Conservation (phyloP, 2,329 filamentous ascomycete genomes). For the Aspergillus pseudonomiae region DNA sequence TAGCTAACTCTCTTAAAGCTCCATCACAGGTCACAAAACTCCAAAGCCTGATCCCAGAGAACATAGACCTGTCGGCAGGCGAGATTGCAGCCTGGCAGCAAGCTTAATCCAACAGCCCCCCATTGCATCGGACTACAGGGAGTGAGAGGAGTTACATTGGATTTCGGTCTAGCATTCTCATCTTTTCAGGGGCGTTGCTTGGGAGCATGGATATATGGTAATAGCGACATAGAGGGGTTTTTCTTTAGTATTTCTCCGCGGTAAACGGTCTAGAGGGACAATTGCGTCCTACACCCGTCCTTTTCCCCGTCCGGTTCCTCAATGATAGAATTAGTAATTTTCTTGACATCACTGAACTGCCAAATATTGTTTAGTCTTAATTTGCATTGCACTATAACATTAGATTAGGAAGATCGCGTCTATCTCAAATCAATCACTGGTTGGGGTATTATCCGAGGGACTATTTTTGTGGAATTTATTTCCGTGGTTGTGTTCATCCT, state of each 20-base stretch:
- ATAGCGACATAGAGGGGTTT: background rate
- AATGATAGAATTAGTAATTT: background rate
- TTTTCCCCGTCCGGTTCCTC: no score
- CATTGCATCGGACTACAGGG: background rate
- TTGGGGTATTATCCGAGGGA: background rate
- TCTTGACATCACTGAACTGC: background rate
- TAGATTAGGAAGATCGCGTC: background rate
- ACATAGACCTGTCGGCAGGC: slow-evolving; percentile 33
- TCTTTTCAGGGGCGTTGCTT: background rate
- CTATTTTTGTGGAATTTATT: background rate
- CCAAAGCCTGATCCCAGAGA: slow-evolving; percentile 31
- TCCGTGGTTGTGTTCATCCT: background rate
- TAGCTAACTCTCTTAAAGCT: slow-evolving; percentile 27
- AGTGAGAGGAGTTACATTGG: background rate
- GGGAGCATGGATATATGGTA: background rate
- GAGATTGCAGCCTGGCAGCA: slow-evolving; percentile 37
- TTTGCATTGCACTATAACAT: background rate
- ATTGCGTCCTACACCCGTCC: background rate
- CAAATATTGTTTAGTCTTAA: background rate
- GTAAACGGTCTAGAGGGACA: background rate
- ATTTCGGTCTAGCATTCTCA: background rate
- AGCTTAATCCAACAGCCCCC: slow-evolving; percentile 1
- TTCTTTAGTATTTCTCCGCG: background rate
- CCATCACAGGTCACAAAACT: slow-evolving; percentile 28
- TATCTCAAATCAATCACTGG: background rate